These are phyloP conservation scores for Coemansia sp. DNA, from an alignment of 192 early-diverging fungal genomes.

Conservation along the genomic window DNA sequence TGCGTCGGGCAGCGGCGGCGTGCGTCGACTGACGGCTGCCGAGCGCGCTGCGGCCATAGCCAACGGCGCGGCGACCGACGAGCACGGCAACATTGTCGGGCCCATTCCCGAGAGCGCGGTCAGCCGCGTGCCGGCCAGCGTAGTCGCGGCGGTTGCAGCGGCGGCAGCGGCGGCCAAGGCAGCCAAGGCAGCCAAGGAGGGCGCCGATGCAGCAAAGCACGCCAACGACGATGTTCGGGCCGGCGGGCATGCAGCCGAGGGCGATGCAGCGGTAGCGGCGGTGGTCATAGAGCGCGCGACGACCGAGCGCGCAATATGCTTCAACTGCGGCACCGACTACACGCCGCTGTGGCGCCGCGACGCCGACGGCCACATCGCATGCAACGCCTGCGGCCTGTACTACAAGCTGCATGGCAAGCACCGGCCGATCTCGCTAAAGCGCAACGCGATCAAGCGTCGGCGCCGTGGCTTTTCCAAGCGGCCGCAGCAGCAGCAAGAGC, in stretches of 20 bases:
- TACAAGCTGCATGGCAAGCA: constrained; percentile 78
- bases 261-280: neutral
- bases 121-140: constrained; percentile 32
- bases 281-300: constrained; percentile 1
- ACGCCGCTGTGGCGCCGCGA: constrained; percentile 81
- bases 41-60: constrained; percentile 53
- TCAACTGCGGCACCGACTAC: constrained; percentile 71
- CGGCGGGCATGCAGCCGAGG: neutral
- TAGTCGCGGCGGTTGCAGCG: constrained; percentile 33
- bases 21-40: constrained; percentile 39
- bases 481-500: neutral
- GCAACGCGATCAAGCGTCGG: constrained; percentile 70
- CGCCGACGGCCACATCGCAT: constrained; percentile 68
- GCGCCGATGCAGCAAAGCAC: neutral
- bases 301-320: constrained; percentile 50
- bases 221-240: neutral
- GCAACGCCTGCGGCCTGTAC: constrained; percentile 94
- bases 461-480: constrained; percentile 53
- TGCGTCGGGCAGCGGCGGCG: constrained; percentile 8
- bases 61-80: constrained; percentile 50
- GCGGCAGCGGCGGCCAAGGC: constrained; percentile 1
- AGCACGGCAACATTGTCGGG: constrained; percentile 49
- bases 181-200: neutral
- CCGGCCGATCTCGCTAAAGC: constrained; percentile 76
- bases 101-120: constrained; percentile 42